Base-by-base conservation (phyloP, 2,329 filamentous ascomycete genomes). In the Pseudocercospora cruenta region DNA sequence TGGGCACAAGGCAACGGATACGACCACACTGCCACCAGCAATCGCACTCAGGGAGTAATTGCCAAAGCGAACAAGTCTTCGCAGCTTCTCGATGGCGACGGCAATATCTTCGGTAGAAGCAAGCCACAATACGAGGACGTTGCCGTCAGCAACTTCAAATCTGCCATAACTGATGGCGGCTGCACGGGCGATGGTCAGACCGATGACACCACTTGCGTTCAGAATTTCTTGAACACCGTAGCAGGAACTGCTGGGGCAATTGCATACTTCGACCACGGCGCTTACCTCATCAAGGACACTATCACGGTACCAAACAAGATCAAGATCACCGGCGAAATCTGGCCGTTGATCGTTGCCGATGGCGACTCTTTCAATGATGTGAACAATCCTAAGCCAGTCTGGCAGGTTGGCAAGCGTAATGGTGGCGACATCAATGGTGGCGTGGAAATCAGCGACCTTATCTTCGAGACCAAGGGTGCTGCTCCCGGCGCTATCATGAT, bases 281-380 rank as follows among this genome's bases (percentile, higher is more conserved):
- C 86, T 24, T 90, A 90, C 75, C 74, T 88, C 36, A 82, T 90
- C 75, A 86, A 82, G 24, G 81, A 85, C 67, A 90, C 88, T 4
- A 79, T 90, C 75, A 83, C 82, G 62, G 81, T 90, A 1, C 87
- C 87, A 7, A 76, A 78, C 43, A 79, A 78, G 65, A 88, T 94
- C 82, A 91, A 90, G 81, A 94, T 98, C 76, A 92, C 91, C 7
- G 94, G 94, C 73, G 93, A 97, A 80, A 89, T 96, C 76, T 97
- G 92, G 92, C 90, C 94, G 2, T 82, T 96, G 68, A 90, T 98
- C 78, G 90, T 97, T 85, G 94, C 92, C 26, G 87, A 89, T 59
- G 94, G 94, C 61, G 76, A 80, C 36, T 69, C 86, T 69, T 98
- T 97, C 83, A 81, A 84, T 69, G 88, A 97, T 77, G 84, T 90